Base-by-base conservation (phyloP, 805 yeast species). In the Ogataea haglerorum region DNA sequence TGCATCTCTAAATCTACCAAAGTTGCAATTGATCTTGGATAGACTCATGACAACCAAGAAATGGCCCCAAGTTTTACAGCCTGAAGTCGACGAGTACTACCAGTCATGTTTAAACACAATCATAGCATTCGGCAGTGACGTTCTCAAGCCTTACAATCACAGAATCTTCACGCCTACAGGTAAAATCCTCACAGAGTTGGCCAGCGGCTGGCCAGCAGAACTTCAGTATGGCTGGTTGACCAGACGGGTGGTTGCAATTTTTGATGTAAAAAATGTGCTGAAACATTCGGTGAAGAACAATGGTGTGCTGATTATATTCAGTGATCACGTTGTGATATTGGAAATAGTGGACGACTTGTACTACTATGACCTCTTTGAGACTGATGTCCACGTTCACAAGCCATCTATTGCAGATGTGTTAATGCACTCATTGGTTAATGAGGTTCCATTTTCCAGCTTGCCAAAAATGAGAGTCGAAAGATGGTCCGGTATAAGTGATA, bases 121-220 rank as follows among this genome's bases (percentile, higher is more conserved):
- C 16, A 85, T 86, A 51, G 84, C 96, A 0, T 90, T 89, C 66
- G 96, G 91, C 1, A 74, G 69, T 17, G 76, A 70, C 36, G 67
- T 69, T 27, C 48, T 70, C 38, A 65, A 64, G 36, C 75, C 78
- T 7, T 80, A 75, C 47, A 75, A 73, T 45, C 69, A 80, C 38
- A 66, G 96, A 48, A 80, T 88, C 0, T 85, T 89, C 58, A 90
- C 96, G 0, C 96, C 96, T 2, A 82, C 95, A 0, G 97, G 97
- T 0, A 89, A 88, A 58, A 72, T 91, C 3, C 65, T 91, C 36
- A 82, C 95, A 0, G 96, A 89, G 52, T 61, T 89, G 14, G 95
- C 96, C 3, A 70, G 77, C 12, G 80, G 78, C 10, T 90, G 97
- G 97, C 98, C 98, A 0, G 64, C 76, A 0, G 90, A 83, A 48